Evolutionary conservation across 495 filamentous ascomycete genomes (phyloP).

Genomic region (Gamarada debralockiae): DNA sequence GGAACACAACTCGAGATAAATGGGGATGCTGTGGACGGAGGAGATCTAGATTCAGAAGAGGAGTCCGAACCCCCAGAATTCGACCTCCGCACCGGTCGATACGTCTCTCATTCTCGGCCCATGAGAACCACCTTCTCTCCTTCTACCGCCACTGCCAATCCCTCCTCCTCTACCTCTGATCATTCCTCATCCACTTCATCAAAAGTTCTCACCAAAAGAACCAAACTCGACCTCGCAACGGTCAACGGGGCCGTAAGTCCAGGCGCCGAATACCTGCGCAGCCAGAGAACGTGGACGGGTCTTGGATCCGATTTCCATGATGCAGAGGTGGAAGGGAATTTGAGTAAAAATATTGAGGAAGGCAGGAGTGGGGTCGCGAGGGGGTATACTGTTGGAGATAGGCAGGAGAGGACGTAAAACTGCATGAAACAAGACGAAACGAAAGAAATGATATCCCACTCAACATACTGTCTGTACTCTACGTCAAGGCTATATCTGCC

Average conservation of each 20-base stretch:
- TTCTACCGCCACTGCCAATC: conserved; percentile 3
- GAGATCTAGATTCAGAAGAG: conserved; percentile 38
- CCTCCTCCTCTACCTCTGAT: conserved; percentile 13
- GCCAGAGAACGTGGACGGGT: conserved; percentile 85
- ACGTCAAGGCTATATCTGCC: no score
- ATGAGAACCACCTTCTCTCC: conserved; percentile 48
- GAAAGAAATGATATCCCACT: no score
- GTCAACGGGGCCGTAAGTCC: conserved; percentile 83
- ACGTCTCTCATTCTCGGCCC: conserved; percentile 78
- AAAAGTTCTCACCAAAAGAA: conserved; percentile 52
- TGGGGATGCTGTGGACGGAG: background rate
- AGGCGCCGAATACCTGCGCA: conserved; percentile 80
- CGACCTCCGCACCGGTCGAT: conserved; percentile 82
- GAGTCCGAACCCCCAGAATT: conserved; percentile 80
- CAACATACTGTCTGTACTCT: no score
- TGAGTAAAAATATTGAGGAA: conserved; percentile 60
- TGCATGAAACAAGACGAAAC: no score
- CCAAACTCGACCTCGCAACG: conserved; percentile 66
- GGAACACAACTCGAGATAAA: conserved; percentile 3
- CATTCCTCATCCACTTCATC: conserved; percentile 18
- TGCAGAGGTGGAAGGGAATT: conserved; percentile 10
- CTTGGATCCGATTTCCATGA: conserved; percentile 82
- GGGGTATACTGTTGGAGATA: conserved; percentile 66
- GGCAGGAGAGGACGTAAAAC: background rate
- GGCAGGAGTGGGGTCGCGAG: conserved; percentile 86